Evolutionary conservation across 2,329 filamentous ascomycete species (phyloP), one percentile per base, ranked within the genome.

Genomic region (Drechslera avenae): DNA sequence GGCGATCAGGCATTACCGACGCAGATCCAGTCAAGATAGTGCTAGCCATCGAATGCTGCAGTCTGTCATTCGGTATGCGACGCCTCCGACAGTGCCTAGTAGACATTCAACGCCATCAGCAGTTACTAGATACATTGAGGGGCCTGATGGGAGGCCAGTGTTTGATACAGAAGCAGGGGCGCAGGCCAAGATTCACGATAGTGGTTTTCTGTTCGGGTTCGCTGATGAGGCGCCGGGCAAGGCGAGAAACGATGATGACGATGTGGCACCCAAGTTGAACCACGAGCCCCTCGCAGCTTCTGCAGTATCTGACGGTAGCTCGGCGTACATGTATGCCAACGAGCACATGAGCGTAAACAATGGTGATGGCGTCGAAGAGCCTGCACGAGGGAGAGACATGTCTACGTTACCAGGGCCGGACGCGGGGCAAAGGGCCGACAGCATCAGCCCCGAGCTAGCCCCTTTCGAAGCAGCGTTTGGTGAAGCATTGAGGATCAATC

Each of bases 1-100:
- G 12, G 54, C 60, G 13, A 45, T 40, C 16, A 53, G 40, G 33
- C 54, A 54, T 31, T 47, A 39, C 21, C 37, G 46, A 37, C 46
- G 50, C 12, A 50, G 55, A 18, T 40, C 50, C 33, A 57, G 52
- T 30, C 50, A 63, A 44, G 58, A 62, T 9, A 61, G 56, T 39
- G 40, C 54, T n/a, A 64, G 59, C 31, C 60, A 63, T 36, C 48
- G 54, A 40, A 53, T 69, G 39, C 44, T 71, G n/a, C 60, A 71
- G 45, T 66, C 63, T 12, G 57, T 68, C 4, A 60, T 68, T 43
- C 59, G 66, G 14, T 52, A 72, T 40, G 57, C 63, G 4, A 66
- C 66, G 7, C 60, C 66, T 17, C 50, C 50, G 10, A 13, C 30
- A 40, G 52, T 57, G 40, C 19, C 18, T 12, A 39, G 35, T 21